Conservation (phyloP, 148 eudicot species). For the Polygonum maritimum region DNA sequence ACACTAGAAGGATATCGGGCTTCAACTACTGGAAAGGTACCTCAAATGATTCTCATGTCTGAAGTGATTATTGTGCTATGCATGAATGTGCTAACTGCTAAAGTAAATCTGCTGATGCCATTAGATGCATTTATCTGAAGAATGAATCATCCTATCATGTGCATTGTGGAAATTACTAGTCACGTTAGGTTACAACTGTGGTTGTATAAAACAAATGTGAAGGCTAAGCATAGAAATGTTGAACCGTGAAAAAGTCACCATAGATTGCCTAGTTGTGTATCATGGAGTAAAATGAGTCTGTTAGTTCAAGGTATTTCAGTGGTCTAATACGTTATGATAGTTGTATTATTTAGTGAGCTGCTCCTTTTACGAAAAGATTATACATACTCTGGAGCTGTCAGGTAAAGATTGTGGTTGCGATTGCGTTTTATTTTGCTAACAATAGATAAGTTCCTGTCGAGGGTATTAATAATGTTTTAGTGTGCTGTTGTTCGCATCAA, state of each 20-base stretch:
- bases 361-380: not conserved
- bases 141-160: not conserved
- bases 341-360: not conserved
- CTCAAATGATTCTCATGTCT: not conserved
- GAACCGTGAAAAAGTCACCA: not conserved
- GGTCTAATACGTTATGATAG: not conserved
- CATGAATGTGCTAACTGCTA: not conserved
- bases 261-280: not conserved
- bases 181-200: not conserved
- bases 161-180: not conserved
- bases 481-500: not conserved
- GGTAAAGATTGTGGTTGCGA: not conserved
- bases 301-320: not conserved
- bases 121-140: not conserved
- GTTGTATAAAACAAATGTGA: not conserved
- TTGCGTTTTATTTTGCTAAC: not conserved
- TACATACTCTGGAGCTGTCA: not conserved
- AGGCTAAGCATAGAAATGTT: not conserved
- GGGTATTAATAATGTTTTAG: too few species aligned
- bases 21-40: slow-evolving; percentile 68
- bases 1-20: slow-evolving; percentile 69
- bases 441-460: not conserved
- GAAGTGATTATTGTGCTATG: not conserved
- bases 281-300: not conserved
- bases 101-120: not conserved